Conservation (phyloP, 306 rosid genomes). For the Prunus persica region Prunus_persica_NCBIv2 NC_034011.1:4367001-4367500, state of each 20-base stretch:
- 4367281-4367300: slow-evolving; percentile 86
- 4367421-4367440: background rate
- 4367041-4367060: background rate
- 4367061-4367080: background rate
- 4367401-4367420: slow-evolving; percentile 23
- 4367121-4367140: background rate
- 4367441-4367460: slow-evolving; percentile 6
- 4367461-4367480: slow-evolving; percentile 74
- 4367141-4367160: background rate
- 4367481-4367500: slow-evolving; percentile 79
- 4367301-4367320: slow-evolving; percentile 90
- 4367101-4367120: background rate
- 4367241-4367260: slow-evolving; percentile 81
- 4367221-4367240: slow-evolving; percentile 83
- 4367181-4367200: slow-evolving; percentile 76
- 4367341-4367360: slow-evolving; percentile 96
- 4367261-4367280: slow-evolving; percentile 86
- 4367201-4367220: slow-evolving; percentile 99
- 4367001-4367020: slow-evolving; percentile 4
- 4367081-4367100: background rate
- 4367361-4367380: slow-evolving; percentile 97
- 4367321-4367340: slow-evolving; percentile 89
- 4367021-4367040: background rate
- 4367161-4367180: background rate
- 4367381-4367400: slow-evolving; percentile 57